Evolutionary conservation across 192 early-diverging fungal genomes (phyloP).

Genomic region (Lobosporangium transversale): DNA sequence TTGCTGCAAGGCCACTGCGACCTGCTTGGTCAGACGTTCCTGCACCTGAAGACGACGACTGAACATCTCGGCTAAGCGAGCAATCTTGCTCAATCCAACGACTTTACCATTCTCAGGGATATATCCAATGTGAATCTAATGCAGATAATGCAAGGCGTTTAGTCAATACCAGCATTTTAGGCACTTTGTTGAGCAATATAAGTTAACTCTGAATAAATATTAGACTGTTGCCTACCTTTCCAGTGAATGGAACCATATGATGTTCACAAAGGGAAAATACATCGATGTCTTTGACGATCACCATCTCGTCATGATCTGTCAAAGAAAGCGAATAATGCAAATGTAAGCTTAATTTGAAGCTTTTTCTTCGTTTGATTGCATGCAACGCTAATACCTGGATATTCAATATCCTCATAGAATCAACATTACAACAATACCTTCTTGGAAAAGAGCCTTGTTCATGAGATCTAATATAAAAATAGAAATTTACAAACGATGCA

Average conservation of each 20-base stretch:
- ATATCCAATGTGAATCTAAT: slow-evolving; percentile 93
- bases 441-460: slow-evolving; percentile 52
- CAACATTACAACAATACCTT: too few species aligned
- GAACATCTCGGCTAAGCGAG: slow-evolving; percentile 99
- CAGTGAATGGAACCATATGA: slow-evolving; percentile 98
- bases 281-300: slow-evolving; percentile 97
- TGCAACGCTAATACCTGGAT: too few species aligned
- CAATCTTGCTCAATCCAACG: slow-evolving; percentile 97
- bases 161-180: too few species aligned
- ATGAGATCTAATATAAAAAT: slow-evolving; percentile 54
- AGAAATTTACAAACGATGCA: too few species aligned
- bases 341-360: too few species aligned
- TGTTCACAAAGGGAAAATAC: slow-evolving; percentile 98
- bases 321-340: too few species aligned
- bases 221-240: slow-evolving; percentile 71
- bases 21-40: slow-evolving; percentile 98
- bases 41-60: slow-evolving; percentile 95
- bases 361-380: too few species aligned
- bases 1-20: slow-evolving; percentile 90
- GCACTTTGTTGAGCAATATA: too few species aligned
- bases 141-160: not conserved
- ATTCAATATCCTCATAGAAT: too few species aligned
- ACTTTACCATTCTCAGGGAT: slow-evolving; percentile 92
- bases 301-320: slow-evolving; percentile 97
- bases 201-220: too few species aligned